Percentiles rank a stretch among this genome's conserved stretches.
These are phyloP conservation scores for Silybum marianum DNA, from an alignment of 129 eudicot genomes.

Conservation along the genomic window DNA sequence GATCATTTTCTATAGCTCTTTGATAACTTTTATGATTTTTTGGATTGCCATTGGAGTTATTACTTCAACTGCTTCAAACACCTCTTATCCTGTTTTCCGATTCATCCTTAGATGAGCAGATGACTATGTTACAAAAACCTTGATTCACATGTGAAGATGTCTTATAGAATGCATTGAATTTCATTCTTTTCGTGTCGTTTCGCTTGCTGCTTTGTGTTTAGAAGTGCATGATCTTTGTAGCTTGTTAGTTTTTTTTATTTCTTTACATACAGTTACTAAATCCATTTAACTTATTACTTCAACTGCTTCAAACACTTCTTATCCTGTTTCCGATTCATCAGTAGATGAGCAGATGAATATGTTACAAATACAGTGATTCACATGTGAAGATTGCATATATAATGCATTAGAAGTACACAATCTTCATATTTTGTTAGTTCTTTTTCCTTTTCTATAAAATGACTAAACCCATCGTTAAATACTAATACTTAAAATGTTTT, in stretches of 20 bases:
- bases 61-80: neutral
- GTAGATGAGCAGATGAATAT: neutral
- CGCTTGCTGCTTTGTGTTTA: neutral
- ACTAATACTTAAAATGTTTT: conserved; percentile 15
- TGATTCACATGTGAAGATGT: neutral
- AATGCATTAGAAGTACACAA: neutral
- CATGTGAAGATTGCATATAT: neutral
- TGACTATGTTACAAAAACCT: neutral
- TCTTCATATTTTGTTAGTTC: neutral
- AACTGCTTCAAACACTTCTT: too few species aligned
- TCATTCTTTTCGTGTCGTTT: too few species aligned
- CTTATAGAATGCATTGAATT: neutral
- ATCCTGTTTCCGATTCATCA: conserved; percentile 43
- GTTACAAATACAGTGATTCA: neutral
- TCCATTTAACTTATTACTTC: neutral
- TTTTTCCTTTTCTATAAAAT: neutral
- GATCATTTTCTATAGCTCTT: neutral
- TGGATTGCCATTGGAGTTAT: neutral
- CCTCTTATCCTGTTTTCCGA: neutral
- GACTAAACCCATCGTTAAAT: neutral
- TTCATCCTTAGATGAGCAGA: neutral
- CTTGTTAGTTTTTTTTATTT: neutral
- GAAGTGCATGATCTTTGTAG: neutral
- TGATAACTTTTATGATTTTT: neutral
- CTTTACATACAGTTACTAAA: neutral